A percentile compares a stretch with the other conserved stretches of the same genome.
Evolutionary conservation across 208 protist species (phyloP).

Genomic region (Leishmania amazonensis): DNA sequence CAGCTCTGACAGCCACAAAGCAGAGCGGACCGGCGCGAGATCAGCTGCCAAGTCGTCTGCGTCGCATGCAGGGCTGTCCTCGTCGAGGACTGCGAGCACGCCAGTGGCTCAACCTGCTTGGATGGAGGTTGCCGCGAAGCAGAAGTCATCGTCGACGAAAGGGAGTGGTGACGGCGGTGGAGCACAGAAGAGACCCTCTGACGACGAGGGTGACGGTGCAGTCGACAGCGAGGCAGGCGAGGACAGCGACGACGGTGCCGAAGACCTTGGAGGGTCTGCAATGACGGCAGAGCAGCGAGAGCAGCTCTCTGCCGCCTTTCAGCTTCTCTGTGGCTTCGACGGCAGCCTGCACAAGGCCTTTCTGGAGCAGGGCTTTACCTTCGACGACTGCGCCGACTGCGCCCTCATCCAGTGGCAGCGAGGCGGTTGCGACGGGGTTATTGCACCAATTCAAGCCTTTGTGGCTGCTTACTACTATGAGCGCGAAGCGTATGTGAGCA

Average conservation of each 20-base stretch:
- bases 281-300: slow-evolving; percentile 32
- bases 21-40: neutral
- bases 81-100: neutral
- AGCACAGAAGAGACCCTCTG: neutral
- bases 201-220: neutral
- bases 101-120: slow-evolving; percentile 12
- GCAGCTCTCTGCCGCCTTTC: slow-evolving; percentile 37
- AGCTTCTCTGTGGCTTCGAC: slow-evolving; percentile 47
- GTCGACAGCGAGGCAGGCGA: slow-evolving; percentile 5
- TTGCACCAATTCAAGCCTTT: slow-evolving; percentile 75
- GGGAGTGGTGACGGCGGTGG: neutral
- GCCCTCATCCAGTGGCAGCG: slow-evolving; percentile 63
- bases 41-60: neutral
- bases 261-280: slow-evolving; percentile 9
- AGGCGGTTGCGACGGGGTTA: slow-evolving; percentile 58
- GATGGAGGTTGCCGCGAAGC: slow-evolving; percentile 13
- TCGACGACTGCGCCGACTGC: slow-evolving; percentile 63
- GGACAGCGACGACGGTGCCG: slow-evolving; percentile 11
- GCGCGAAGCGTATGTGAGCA: slow-evolving; percentile 53
- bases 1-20: neutral
- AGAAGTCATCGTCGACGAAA: neutral
- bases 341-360: slow-evolving; percentile 33
- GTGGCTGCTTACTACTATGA: slow-evolving; percentile 68
- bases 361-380: slow-evolving; percentile 72
- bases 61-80: neutral